Conservation (phyloP, 768 basidiomycete species). For the Leccinum broughii region DNA sequence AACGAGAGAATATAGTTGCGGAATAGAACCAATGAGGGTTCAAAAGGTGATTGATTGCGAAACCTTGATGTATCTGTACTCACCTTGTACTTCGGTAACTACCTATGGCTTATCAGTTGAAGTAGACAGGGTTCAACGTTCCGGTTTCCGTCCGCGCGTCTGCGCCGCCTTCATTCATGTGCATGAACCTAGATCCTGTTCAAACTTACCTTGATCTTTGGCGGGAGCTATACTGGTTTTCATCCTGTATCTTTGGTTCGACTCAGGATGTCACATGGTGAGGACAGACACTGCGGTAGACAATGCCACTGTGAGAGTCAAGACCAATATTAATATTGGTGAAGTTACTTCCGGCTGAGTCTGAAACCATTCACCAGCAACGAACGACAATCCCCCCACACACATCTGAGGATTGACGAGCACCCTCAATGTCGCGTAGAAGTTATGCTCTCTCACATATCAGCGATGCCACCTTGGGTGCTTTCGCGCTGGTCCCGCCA, state of each 20-base stretch:
- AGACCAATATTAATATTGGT: neutral
- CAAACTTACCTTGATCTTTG: neutral
- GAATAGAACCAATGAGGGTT: neutral
- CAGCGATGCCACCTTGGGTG: conserved; percentile 66
- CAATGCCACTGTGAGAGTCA: neutral
- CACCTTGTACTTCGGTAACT: neutral
- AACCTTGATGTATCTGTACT: neutral
- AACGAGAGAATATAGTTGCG: neutral
- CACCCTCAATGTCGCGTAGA: conserved; percentile 55
- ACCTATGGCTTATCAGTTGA: neutral
- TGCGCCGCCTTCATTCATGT: neutral
- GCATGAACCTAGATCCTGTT: neutral
- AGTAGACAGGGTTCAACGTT: neutral
- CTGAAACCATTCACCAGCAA: neutral
- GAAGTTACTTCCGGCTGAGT: neutral
- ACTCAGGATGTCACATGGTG: neutral
- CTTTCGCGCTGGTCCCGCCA: conserved; percentile 55
- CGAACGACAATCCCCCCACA: neutral
- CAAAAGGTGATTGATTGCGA: neutral
- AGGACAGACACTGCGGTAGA: neutral
- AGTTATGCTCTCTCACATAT: conserved; percentile 49
- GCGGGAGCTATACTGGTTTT: neutral
- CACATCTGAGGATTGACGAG: neutral
- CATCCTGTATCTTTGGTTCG: neutral
- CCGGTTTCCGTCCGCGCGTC: neutral